Evolutionary conservation across 2,329 filamentous ascomycete species (phyloP).

Genomic region (Pestalotiopsis sp.): DNA sequence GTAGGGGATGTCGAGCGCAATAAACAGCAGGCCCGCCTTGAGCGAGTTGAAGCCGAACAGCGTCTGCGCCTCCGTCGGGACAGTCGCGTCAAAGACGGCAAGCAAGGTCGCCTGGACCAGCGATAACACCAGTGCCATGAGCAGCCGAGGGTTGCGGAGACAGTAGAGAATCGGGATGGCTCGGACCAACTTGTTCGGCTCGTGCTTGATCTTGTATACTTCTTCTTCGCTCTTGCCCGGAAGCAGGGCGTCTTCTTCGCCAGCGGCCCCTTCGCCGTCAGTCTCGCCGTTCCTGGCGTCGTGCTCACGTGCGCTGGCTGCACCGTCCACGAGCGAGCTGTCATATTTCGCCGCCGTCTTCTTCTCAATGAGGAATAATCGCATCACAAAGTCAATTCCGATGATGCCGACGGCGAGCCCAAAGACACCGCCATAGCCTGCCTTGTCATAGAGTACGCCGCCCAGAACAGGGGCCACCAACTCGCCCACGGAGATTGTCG

Average conservation of each 20-base stretch:
- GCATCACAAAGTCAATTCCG: constrained; percentile 60
- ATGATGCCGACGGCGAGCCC: constrained; percentile 56
- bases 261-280: constrained; percentile 26
- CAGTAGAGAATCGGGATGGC: constrained; percentile 49
- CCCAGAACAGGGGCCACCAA: constrained; percentile 61
- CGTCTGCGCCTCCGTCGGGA: constrained; percentile 37
- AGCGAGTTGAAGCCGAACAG: constrained; percentile 40
- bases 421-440: constrained; percentile 62
- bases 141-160: constrained; percentile 40
- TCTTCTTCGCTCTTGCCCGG: constrained; percentile 32
- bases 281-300: constrained; percentile 20
- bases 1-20: constrained; percentile 37
- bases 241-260: constrained; percentile 41
- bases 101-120: constrained; percentile 45
- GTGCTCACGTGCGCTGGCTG: constrained; percentile 19
- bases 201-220: constrained; percentile 43
- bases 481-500: constrained; percentile 59
- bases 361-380: constrained; percentile 65
- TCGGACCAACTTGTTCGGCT: constrained; percentile 40
- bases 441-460: constrained; percentile 60
- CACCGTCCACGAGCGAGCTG: constrained; percentile 21
- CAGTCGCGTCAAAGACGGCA: constrained; percentile 39
- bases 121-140: constrained; percentile 39
- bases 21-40: constrained; percentile 38
- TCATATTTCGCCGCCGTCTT: constrained; percentile 53